phyloP scores from a whole-genome alignment of 2,329 filamentous ascomycete species.

The Ophiostoma perfectum region DNA sequence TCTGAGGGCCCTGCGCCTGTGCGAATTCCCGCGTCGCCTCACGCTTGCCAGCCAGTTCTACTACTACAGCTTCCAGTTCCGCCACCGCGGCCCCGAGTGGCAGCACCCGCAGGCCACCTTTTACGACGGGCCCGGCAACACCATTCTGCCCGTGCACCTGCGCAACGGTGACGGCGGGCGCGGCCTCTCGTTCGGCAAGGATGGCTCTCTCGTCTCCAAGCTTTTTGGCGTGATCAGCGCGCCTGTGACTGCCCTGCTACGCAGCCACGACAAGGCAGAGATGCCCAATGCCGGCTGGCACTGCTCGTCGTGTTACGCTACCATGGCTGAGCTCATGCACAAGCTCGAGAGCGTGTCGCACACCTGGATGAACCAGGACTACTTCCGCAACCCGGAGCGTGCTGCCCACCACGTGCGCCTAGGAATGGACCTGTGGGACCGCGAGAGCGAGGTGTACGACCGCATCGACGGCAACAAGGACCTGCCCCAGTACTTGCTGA shows the following conservation, averaged over 20 bases:
- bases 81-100: slow-evolving; percentile 46
- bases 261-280: slow-evolving; percentile 40
- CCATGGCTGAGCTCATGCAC: slow-evolving; percentile 48
- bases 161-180: slow-evolving; percentile 43
- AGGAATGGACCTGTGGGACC: slow-evolving; percentile 52
- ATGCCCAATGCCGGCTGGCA: slow-evolving; percentile 54
- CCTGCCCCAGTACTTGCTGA: slow-evolving; percentile 45
- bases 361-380: slow-evolving; percentile 45
- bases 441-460: slow-evolving; percentile 43
- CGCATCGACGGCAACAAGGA: slow-evolving; percentile 48
- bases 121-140: slow-evolving; percentile 43
- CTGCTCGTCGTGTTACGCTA: slow-evolving; percentile 57
- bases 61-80: slow-evolving; percentile 55
- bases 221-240: not conserved
- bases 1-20: slow-evolving; percentile 45
- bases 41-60: slow-evolving; percentile 50
- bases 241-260: slow-evolving; percentile 32
- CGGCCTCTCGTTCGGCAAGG: not conserved
- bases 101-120: slow-evolving; percentile 55
- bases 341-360: slow-evolving; percentile 56
- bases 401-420: slow-evolving; percentile 48
- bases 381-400: slow-evolving; percentile 43
- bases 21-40: slow-evolving; percentile 48
- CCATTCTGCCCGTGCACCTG: slow-evolving; percentile 50
- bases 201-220: not conserved